Evolutionary conservation across 441 rosid species (phyloP), one percentile per base, ranked within the genome.

Genomic region (Dalechampia spathulata): DNA sequence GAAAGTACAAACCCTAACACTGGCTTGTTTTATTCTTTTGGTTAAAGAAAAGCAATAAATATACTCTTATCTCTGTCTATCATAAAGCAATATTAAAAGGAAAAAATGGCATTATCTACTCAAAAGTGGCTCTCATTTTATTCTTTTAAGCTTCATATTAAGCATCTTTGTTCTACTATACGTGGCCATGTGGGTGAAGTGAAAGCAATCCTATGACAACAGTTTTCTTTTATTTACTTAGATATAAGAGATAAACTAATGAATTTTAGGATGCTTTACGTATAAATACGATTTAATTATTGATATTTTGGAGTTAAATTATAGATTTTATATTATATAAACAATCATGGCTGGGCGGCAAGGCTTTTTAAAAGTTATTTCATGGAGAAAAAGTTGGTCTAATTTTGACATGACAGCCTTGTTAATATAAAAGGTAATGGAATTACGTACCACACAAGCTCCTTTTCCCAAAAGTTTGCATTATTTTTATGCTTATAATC

Each of bases 401-500:
- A 79, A 78, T 83, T 85, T 88, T 85, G 89, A 75, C 85, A 74
- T 61, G 89, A 83, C 94, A 81, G 84, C 85, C 74, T 82, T 85
- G 81, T 73, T 77, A 72, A 81, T 75, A 75, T 50, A 71, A 79
- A 39, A 75, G 81, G 77, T 48, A 58, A 75, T 73, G 76, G 78
- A 75, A 79, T 79, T 82, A 79, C 81, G 83, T 70, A 79, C 76
- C 74, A 52, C 65, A 56, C 74, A 55, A 74, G 45, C 73, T 51
- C 43, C 75, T 73, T 75, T 77, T 57, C 74, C 67, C 8, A 72
- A 79, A 75, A 75, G 79, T 62, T 61, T 11, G 27, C 60, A 59
- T 54, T 77, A 67, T 66, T 64, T 58, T 61, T 67, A 50, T 57
- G 17, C 16, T 56, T 42, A 27, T 46, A 15, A 40, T 34, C 36